A percentile compares a stretch with the other conserved stretches of the same genome.
Conservation (phyloP, 2,329 filamentous ascomycete genomes). For the Cyphellophora attinorum region DNA sequence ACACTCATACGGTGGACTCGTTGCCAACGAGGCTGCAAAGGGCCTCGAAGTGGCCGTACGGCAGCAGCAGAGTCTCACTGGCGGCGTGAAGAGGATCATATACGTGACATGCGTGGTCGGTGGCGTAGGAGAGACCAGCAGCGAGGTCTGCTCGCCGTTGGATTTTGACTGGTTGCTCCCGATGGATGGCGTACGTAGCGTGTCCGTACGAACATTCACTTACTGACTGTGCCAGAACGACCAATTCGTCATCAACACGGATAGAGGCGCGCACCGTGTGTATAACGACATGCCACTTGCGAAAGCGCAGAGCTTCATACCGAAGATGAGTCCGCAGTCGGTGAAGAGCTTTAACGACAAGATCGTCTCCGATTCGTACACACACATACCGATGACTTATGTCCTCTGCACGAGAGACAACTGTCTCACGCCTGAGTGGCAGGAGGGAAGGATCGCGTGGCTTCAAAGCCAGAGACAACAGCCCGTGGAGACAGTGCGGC, state of each 20-base stretch:
- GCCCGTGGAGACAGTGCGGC: not conserved
- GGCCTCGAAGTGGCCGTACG: conserved; percentile 15
- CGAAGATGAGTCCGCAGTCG: conserved; percentile 4
- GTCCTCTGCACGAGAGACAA: conserved; percentile 6
- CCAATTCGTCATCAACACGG: conserved; percentile 1
- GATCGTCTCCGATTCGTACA: conserved; percentile 3
- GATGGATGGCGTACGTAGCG: not conserved
- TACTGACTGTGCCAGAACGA: conserved; percentile 1
- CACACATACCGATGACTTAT: conserved; percentile 7
- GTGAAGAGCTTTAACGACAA: conserved; percentile 4
- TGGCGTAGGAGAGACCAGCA: not conserved
- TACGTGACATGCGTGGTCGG: conserved; percentile 3
- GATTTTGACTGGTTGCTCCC: conserved; percentile 1
- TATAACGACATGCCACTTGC: not conserved
- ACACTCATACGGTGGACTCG: conserved; percentile 27
- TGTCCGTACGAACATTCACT: not conserved
- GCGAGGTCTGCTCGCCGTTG: not conserved
- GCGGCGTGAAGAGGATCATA: conserved; percentile 8
- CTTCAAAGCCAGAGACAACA: too few relatives aligned
- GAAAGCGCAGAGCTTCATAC: not conserved
- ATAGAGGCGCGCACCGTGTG: not conserved
- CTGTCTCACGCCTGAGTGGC: conserved; percentile 1
- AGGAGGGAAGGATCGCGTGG: conserved; percentile 5
- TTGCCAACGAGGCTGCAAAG: conserved; percentile 21
- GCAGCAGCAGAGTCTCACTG: conserved; percentile 15